Base-by-base conservation (phyloP, 768 basidiomycete genomes). In the Amanita rubescens region DNA sequence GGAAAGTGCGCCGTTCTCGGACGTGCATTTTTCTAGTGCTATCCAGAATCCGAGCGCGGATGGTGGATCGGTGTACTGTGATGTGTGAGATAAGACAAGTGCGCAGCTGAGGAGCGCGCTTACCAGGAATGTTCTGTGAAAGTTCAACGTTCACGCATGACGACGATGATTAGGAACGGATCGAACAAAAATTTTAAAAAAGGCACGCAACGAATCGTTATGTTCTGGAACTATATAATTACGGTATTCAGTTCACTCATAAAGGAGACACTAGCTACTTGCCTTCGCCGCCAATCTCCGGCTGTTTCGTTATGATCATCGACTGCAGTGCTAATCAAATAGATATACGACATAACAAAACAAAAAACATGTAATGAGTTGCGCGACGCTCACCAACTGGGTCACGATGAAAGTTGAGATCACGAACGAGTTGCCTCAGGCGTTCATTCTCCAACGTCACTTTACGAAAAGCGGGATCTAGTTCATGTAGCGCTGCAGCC, bases 1-100 rank as follows among this genome's bases (percentile, higher is more conserved):
- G 4, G 86, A 90, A 5, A 94, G 76, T 7, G 92, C 90, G 8
- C 93, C 93, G 60, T 94, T 94, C 41, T 71, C 69, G 2, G 77
- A 63, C 5, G 93, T 94, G 67, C 94, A 96, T 55, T 80, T 76
- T 66, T 98, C 95, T 34, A 99, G 72, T 0, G 95, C 90, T 54
- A 98, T 89, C 96, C 96, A 99, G 65, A 94, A 91, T 2, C 96
- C 96, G 19, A 98, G 78, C 0, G 96, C 96, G 8, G 83, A 84
- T 0, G 90, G 90, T 10, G 96, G 96, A 37, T 88, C 75, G 8
- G 94, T 96, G 69, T 95, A 97, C 83, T 98, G 65, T 39, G 35
- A 14, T 30, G 30, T 30, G 19, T 9, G 30, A 53, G 3, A 34
- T 33, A 50, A 6, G 42, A 48, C 35, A 33, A 15, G 1, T 8